These are phyloP conservation scores for Termitomyces sp. DNA, from an alignment of 768 basidiomycete genomes.

Conservation along the genomic window DNA sequence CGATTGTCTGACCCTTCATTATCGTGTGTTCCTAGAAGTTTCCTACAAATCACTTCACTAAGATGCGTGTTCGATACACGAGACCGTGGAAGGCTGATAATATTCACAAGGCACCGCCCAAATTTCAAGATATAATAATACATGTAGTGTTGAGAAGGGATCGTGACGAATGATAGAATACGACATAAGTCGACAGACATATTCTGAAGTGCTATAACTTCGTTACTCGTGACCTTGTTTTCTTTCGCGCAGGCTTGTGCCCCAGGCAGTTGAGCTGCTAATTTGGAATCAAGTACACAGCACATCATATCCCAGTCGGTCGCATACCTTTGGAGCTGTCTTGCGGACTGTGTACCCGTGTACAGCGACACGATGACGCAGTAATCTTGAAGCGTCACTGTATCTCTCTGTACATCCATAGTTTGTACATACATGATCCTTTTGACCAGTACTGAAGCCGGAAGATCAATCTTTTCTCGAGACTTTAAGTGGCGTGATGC, in stretches of 20 bases:
- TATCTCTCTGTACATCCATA: constrained; percentile 12
- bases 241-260: neutral
- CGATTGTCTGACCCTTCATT: neutral
- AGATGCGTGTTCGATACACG: neutral
- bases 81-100: neutral
- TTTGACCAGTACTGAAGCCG: constrained; percentile 14
- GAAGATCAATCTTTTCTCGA: neutral
- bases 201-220: neutral
- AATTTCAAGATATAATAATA: neutral
- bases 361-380: constrained; percentile 14
- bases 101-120: neutral
- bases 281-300: neutral
- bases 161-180: neutral
- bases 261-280: constrained; percentile 6
- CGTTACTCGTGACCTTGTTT: neutral
- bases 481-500: neutral
- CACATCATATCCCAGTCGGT: neutral
- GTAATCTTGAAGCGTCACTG: constrained; percentile 18
- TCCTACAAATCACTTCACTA: neutral
- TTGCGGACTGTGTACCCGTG: constrained; percentile 15
- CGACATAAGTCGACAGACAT: neutral
- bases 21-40: neutral
- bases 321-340: constrained; percentile 13
- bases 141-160: neutral
- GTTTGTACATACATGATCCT: constrained; percentile 11